Evolutionary conservation across 2,329 filamentous ascomycete genomes (phyloP).

Genomic region (Apiospora pterosperma): DNA sequence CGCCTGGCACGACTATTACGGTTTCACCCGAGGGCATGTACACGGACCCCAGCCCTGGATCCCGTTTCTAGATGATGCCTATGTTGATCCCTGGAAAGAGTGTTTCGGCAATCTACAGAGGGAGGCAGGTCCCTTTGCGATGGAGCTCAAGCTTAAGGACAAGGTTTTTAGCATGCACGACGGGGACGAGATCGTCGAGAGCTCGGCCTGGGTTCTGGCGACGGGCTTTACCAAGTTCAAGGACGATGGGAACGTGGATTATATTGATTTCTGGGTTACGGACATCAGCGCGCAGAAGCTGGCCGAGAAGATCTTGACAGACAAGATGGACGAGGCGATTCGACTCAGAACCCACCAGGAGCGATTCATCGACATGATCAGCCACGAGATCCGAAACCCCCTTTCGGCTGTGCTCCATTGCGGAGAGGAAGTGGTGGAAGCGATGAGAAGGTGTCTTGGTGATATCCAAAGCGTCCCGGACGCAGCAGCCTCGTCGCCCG

Average conservation of each 20-base stretch:
- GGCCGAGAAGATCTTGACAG: slow-evolving; percentile 19
- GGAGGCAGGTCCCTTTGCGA: slow-evolving; percentile 12
- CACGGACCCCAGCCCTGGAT: slow-evolving; percentile 19
- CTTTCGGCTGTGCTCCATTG: slow-evolving; percentile 25
- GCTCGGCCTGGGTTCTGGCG: slow-evolving; percentile 16
- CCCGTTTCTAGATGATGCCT: slow-evolving; percentile 16
- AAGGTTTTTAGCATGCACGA: slow-evolving; percentile 19
- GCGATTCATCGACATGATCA: slow-evolving; percentile 27
- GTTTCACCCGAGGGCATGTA: slow-evolving; percentile 11
- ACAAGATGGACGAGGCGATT: slow-evolving; percentile 26
- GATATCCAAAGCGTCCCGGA: slow-evolving; percentile 7
- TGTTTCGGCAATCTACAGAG: slow-evolving; percentile 14
- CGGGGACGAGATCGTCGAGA: slow-evolving; percentile 17
- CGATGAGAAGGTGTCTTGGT: slow-evolving; percentile 15
- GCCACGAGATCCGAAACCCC: slow-evolving; percentile 26
- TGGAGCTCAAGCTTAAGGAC: slow-evolving; percentile 19
- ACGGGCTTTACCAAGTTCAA: slow-evolving; percentile 21
- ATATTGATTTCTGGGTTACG: slow-evolving; percentile 26
- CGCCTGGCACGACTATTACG: slow-evolving; percentile 21
- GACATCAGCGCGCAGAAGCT: slow-evolving; percentile 25
- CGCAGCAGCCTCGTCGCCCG: background rate
- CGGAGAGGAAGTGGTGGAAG: slow-evolving; percentile 23
- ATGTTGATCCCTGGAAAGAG: slow-evolving; percentile 14
- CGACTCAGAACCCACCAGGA: slow-evolving; percentile 23
- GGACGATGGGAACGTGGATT: slow-evolving; percentile 19